These are phyloP conservation scores for Fusarium mundagurra DNA, from an alignment of 2,329 filamentous ascomycete species.

Conservation along the genomic window DNA sequence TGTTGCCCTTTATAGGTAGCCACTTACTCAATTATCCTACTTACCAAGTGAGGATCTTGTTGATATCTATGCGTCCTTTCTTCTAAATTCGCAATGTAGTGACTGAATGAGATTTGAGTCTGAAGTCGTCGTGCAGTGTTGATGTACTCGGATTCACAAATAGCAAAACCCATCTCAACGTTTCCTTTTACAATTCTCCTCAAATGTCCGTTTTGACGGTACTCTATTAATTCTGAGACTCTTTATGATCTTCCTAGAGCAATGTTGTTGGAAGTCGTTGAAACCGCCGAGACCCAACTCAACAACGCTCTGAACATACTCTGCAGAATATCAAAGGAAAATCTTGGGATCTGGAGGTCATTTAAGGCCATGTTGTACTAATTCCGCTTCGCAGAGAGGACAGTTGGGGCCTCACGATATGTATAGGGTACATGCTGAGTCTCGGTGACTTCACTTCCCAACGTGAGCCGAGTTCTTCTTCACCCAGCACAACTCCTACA, in stretches of 20 bases:
- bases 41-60: background rate
- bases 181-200: background rate
- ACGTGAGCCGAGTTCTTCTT: background rate
- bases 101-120: too few relatives aligned
- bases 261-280: background rate
- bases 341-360: too few relatives aligned
- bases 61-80: background rate
- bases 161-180: background rate
- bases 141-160: background rate
- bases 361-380: rapidly evolving
- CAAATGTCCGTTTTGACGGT: too few relatives aligned
- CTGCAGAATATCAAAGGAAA: background rate
- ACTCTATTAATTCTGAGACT: too few relatives aligned
- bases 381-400: background rate
- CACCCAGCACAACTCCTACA: too few relatives aligned
- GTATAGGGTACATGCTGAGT: background rate
- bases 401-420: too few relatives aligned
- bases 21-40: background rate
- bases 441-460: too few relatives aligned
- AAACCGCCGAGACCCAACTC: background rate
- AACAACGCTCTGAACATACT: too few relatives aligned
- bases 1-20: background rate
- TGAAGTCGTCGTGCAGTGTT: background rate
- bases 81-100: background rate
- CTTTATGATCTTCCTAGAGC: background rate